phyloP scores from a whole-genome alignment of 768 basidiomycete genomes.

The Amanita exitialis region DNA sequence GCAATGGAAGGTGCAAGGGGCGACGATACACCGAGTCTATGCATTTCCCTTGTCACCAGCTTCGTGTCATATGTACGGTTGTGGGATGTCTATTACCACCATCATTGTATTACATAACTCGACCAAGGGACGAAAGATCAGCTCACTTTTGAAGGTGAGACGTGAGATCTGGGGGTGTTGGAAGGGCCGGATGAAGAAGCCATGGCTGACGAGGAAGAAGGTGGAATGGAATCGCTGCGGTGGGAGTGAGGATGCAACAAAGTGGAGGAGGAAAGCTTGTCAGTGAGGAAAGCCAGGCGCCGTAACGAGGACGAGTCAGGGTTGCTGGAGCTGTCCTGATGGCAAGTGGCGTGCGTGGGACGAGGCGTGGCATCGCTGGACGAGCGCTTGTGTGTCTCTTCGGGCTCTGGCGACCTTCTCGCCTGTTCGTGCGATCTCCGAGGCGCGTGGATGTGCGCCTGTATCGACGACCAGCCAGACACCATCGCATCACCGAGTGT shows the following conservation, averaged over 20 bases:
- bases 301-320: background rate
- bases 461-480: constrained; percentile 5
- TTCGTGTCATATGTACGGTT: constrained; percentile 73
- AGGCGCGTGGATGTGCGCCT: constrained; percentile 17
- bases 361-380: constrained; percentile 43
- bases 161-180: constrained; percentile 27
- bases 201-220: constrained; percentile 21
- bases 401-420: constrained; percentile 22
- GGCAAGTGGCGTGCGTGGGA: constrained; percentile 26
- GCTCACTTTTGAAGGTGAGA: constrained; percentile 42
- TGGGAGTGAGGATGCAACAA: constrained; percentile 21
- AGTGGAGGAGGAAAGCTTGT: constrained; percentile 32
- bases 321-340: constrained; percentile 15
- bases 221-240: constrained; percentile 28
- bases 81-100: constrained; percentile 34
- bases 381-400: constrained; percentile 27
- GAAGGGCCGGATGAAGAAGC: constrained; percentile 23
- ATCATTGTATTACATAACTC: constrained; percentile 7
- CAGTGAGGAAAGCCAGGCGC: constrained; percentile 31
- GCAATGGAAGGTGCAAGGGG: constrained; percentile 44
- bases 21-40: constrained; percentile 56
- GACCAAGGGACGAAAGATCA: constrained; percentile 2
- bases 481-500: background rate
- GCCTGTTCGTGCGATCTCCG: constrained; percentile 31
- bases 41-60: constrained; percentile 78